Conservation (phyloP, 441 rosid genomes). For the Heliophila coronopifolia region DNA sequence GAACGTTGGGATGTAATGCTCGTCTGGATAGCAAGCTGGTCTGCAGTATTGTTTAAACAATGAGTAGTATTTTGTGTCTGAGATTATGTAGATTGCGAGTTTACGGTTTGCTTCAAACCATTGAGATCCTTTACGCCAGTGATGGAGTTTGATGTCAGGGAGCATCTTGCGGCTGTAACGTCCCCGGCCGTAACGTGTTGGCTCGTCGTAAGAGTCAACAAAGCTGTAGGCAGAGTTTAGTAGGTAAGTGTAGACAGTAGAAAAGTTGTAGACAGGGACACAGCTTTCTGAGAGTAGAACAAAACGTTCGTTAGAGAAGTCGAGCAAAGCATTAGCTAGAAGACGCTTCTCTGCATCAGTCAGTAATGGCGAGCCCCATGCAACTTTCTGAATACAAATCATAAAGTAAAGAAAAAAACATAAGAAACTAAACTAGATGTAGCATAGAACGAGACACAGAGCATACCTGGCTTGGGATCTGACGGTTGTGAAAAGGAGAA, state of each 20-base stretch:
- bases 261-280: slow-evolving; percentile 80
- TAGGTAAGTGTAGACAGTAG: slow-evolving; percentile 67
- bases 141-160: slow-evolving; percentile 65
- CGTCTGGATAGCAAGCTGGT: slow-evolving; percentile 95
- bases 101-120: slow-evolving; percentile 85
- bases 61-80: slow-evolving; percentile 64
- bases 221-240: slow-evolving; percentile 61
- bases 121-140: slow-evolving; percentile 93
- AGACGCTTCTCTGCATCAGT: slow-evolving; percentile 88
- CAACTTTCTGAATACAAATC: slow-evolving; percentile 48
- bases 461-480: slow-evolving; percentile 90
- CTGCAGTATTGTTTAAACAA: slow-evolving; percentile 65
- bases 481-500: slow-evolving; percentile 61
- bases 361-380: slow-evolving; percentile 68
- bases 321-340: slow-evolving; percentile 77
- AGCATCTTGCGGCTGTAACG: slow-evolving; percentile 86
- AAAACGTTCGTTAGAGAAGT: slow-evolving; percentile 80
- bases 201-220: slow-evolving; percentile 86
- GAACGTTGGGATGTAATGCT: slow-evolving; percentile 82
- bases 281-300: slow-evolving; percentile 91
- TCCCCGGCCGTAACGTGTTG: slow-evolving; percentile 83
- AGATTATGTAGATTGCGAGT: slow-evolving; percentile 52
- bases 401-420: background rate
- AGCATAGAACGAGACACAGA: no score
- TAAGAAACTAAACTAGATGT: background rate